Evolutionary conservation across 768 basidiomycete species (phyloP), one percentile per base, ranked within the genome.

Genomic region (Sporobolomyces phaffii): DNA sequence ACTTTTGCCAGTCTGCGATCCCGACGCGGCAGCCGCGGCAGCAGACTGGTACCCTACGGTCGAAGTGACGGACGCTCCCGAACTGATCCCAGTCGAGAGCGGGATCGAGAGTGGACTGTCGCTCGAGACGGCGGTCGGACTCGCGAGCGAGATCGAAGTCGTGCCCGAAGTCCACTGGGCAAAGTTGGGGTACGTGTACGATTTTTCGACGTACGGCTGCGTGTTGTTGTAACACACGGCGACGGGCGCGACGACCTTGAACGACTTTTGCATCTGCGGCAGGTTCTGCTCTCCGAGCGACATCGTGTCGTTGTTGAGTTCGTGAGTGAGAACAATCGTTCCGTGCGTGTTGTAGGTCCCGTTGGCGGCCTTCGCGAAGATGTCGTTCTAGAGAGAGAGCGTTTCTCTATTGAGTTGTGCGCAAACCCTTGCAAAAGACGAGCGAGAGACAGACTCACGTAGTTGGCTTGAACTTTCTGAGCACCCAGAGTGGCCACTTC

Each of bases 241-340:
- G 36, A 78, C 67, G 13, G 78, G 77, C 1, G 73, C 73, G 44
- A 78, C 64, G 56, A 74, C 43, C 31, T 68, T 72, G 69, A 77
- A 78, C 2, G 73, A 72, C 17, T 64, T 34, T 64, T 74, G 73
- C 60, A 78, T 73, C 58, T 59, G 56, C 36, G 75, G 72, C 20
- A 74, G 65, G 62, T 70, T 73, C 61, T 67, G 54, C 61, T 72
- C 36, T 22, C 63, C 41, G 36, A 77, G 73, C 17, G 50, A 22
- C 77, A 79, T 79, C 28, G 77, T 78, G 60, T 73, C 75, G 69
- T 76, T 77, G 75, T 75, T 75, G 38, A 40, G 58, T 68, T 78
- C 78, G 67, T 78, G 78, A 3, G 70, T 76, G 22, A 78, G 70
- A 11, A 78, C 76, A 43, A 78, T 73, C 10, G 77, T 76, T 15